Conservation (phyloP, 371 early-diverging fungal species). For the Rhizopus microsporus region DNA sequence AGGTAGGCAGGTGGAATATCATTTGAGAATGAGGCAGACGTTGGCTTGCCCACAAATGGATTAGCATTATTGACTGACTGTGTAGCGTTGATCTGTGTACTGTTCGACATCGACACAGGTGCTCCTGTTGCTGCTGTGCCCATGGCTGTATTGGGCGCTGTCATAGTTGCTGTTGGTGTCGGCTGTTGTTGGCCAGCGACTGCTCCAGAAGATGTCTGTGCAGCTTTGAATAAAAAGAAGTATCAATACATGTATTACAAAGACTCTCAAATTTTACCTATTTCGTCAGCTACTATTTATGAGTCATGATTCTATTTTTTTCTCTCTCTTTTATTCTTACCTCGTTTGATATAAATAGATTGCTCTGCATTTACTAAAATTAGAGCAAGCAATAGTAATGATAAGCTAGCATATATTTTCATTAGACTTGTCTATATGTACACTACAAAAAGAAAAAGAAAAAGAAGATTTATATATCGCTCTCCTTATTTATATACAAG, state of each 20-base stretch:
- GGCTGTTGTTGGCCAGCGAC: constrained; percentile 15
- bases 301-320: not conserved
- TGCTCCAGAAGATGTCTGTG: not conserved
- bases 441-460: too few species aligned
- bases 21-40: constrained; percentile 37
- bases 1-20: constrained; percentile 48
- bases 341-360: constrained; percentile 9
- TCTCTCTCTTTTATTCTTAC: not conserved
- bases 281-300: constrained; percentile 21
- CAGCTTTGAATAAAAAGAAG: not conserved
- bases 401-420: not conserved
- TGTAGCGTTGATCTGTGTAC: constrained; percentile 31
- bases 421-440: not conserved
- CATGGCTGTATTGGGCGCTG: constrained; percentile 14
- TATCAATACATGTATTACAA: not conserved
- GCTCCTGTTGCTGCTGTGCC: constrained; percentile 12
- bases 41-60: constrained; percentile 43
- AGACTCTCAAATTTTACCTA: constrained; percentile 15
- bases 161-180: constrained; percentile 14
- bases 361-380: constrained; percentile 7
- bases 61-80: constrained; percentile 32
- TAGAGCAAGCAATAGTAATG: constrained; percentile 1
- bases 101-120: constrained; percentile 17
- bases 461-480: too few species aligned
- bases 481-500: too few species aligned